Base-by-base conservation (phyloP, 345 rosid genomes). In the Hevea brasiliensis region DNA sequence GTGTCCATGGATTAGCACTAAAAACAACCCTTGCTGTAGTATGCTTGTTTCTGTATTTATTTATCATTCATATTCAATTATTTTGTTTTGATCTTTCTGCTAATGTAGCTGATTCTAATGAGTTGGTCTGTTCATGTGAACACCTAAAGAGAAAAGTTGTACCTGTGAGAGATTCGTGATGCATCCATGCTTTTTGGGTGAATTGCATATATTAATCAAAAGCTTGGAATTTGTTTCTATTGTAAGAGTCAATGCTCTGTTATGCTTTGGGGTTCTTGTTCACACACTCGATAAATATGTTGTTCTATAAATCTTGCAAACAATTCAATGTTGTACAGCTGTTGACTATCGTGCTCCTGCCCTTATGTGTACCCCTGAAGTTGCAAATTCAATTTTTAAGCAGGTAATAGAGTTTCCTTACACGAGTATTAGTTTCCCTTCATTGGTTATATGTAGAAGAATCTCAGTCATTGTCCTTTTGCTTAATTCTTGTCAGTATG, bases 21-120 rank as follows among this genome's bases (percentile, higher is more conserved):
- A 95, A 88, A 85, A 95, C 99, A 21, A 95, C 99, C 37, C 87
- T 95, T 70, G 99, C 98, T 84, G 99, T 90, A 87, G 99, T 95
- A 88, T 57, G 94, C 79, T 53, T 45, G 18, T 59, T 51, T 45
- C 41, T 54, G 6, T 37, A 13, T 59, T 51, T 51, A 61, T 29
- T 40, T 53, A 27, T 1, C 8, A 47, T 27, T 60, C 4, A 29
- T 20, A 58, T 71, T 61, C 59, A 0, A 68, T 13, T 56, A 14
- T 26, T 55, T 13, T 18, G 37, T 23, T 74, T n/a, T 21, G 54
- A 21, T 14, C 12, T 67, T 32, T 51, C 53, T 7, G 32, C 17
- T 45, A 47, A 14, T 65, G 13, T 48, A 65, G 27, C 24, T 12
- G 17, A 45, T 60, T 42, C 45, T 58, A 27, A 45, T 0, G 18